Evolutionary conservation across 768 basidiomycete species (phyloP), one percentile per base, ranked within the genome.

Genomic region (Hericium alpestre): DNA sequence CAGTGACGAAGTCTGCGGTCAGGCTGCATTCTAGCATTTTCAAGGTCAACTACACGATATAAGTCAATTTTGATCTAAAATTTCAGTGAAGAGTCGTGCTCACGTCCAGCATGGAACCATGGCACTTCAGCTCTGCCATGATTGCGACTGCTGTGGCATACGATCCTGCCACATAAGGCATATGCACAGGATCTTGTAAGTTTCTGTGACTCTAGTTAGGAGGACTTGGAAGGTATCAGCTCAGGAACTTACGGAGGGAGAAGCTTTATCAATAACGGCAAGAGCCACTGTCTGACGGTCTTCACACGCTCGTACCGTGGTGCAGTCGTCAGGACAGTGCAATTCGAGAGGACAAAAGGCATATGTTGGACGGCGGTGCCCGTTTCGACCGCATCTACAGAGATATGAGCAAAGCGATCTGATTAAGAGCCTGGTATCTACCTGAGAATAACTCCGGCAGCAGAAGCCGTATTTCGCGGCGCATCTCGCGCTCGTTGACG

Each of bases 261-360:
- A 56, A 75, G 70, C 59, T 79, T 82, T 61, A 77, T 77, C 43
- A 87, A 74, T 23, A 82, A 72, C 3, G 89, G 90, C n/a, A 88
- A 66, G 37, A 92, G 72, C 90, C 90, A 92, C 51, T 81, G 78
- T 55, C 74, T 76, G 55, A 90, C 77, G 9, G 79, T 79, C 62
- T 84, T 75, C 39, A 87, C 80, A 70, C 90, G 87, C 61, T 90
- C 87, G 59, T 81, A 90, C 20, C 86, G 80, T 22, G 86, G 75
- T 2, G 86, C 82, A 4, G 68, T 68, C 32, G 82, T 64, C 46
- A 85, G 65, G 4, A 70, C 72, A 9, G 63, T 67, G 65, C 84
- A 87, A 25, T 68, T 71, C 15, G 65, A 61, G 12, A 74, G 66
- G 56, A 63, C 40, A n/a, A 58, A 54, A n/a, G 59, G 27, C 18